A percentile compares a stretch with the other conserved stretches of the same genome.
phyloP scores from a whole-genome alignment of 768 basidiomycete genomes.

The Auricularia sp. region DNA sequence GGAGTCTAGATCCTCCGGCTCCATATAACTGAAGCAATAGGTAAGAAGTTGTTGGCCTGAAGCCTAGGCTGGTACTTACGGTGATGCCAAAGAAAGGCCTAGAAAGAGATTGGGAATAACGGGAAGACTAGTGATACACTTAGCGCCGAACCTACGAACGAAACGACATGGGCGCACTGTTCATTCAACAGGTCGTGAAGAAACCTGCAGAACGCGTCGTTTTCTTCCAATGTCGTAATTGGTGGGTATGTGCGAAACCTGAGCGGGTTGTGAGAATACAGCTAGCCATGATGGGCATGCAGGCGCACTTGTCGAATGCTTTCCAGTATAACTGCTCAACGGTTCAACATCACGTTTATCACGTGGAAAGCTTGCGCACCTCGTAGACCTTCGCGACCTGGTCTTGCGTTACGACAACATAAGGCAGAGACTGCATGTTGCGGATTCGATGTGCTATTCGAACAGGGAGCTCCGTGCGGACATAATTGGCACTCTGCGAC shows the following conservation, averaged over 20 bases:
- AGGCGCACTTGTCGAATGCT: conserved; percentile 67
- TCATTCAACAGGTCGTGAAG: conserved; percentile 52
- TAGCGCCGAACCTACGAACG: conserved; percentile 1
- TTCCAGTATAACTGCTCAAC: conserved; percentile 66
- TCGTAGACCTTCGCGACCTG: conserved; percentile 76
- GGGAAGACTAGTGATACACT: conserved; percentile 37
- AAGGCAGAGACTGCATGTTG: conserved; percentile 79
- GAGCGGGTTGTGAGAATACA: conserved; percentile 11
- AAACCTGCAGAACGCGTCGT: conserved; percentile 69
- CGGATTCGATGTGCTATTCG: conserved; percentile 80
- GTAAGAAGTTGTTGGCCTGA: not conserved
- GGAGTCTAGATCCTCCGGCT: conserved; percentile 69
- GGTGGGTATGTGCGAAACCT: conserved; percentile 68
- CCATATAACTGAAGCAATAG: conserved; percentile 32
- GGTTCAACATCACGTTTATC: not conserved
- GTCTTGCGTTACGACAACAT: conserved; percentile 78
- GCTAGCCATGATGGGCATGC: not conserved
- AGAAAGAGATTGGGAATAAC: conserved; percentile 77
- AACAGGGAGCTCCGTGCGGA: conserved; percentile 79
- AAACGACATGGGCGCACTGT: conserved; percentile 42
- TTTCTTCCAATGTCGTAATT: conserved; percentile 63
- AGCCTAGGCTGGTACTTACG: conserved; percentile 11
- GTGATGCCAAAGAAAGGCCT: conserved; percentile 77
- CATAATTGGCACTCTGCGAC: conserved; percentile 75
- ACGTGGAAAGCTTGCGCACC: conserved; percentile 29